phyloP scores from a whole-genome alignment of 2,329 filamentous ascomycete genomes.

The Nigrospora sphaerica region DNA sequence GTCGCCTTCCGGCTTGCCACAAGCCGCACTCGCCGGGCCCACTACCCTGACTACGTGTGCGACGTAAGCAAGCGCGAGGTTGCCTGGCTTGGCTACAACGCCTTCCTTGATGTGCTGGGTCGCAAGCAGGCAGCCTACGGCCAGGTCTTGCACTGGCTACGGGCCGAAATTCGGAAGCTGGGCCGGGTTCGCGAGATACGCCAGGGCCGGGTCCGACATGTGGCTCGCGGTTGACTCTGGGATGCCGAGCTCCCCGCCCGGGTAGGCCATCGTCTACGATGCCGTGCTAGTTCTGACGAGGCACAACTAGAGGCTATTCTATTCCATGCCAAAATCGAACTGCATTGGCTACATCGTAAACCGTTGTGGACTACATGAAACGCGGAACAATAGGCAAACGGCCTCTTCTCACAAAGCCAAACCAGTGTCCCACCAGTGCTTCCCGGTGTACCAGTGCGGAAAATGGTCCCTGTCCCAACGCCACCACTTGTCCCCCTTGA shows the following conservation, averaged over 20 bases:
- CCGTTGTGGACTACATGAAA: no score
- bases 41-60: constrained; percentile 48
- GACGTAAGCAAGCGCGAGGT: constrained; percentile 54
- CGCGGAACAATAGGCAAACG: no score
- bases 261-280: no score
- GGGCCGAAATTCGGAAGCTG: constrained; percentile 34
- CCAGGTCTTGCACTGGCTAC: constrained; percentile 62
- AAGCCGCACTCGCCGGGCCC: constrained; percentile 36
- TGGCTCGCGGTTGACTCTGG: background rate
- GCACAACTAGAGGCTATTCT: no score
- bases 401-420: constrained; percentile 21
- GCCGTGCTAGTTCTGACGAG: no score
- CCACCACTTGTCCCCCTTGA: constrained; percentile 56
- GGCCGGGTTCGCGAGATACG: constrained; percentile 23
- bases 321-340: no score
- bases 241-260: no score
- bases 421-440: constrained; percentile 53
- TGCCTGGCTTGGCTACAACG: constrained; percentile 57
- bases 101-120: constrained; percentile 61
- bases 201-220: constrained; percentile 13
- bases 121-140: constrained; percentile 66
- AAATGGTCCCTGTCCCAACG: constrained; percentile 54
- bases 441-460: constrained; percentile 48
- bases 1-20: constrained; percentile 59
- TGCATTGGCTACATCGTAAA: no score